Base-by-base conservation (phyloP, 75 land plant species). In the Cryptomeria japonica region DNA sequence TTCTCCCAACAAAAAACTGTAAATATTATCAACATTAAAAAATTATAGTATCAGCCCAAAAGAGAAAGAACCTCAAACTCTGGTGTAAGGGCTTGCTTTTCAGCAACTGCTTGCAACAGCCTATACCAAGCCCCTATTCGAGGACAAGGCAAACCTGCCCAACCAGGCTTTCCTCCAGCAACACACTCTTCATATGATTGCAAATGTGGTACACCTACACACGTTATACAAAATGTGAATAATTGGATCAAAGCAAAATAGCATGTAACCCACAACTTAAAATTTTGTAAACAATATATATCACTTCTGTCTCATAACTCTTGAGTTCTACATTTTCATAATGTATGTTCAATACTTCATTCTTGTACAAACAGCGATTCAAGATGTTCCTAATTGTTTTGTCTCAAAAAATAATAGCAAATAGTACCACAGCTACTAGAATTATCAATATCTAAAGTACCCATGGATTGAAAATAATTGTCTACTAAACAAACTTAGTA, bases 61-160 rank as follows among this genome's bases (percentile, higher is more conserved):
- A 79, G 46, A 79, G 3, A 61, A n/a, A 39, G 13, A 78, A 95
- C 97, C 97, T 97, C 99, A 91, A 97, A 97, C 75, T 97, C 99
- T 16, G 99, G 99, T 61, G 92, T 75, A 14, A 97, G 88, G 39
- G 89, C 87, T 56, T 92, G 90, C 42, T 89, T 87, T 6, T 87
- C 87, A 3, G 99, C 99, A 84, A 95, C 92, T 47, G 78, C 88
- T 87, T 94, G 95, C 87, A 97, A 85, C 8, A 91, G 91, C 82
- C 92, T 86, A 25, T 95, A 85, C 97, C 99, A 97, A 2, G 97
- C 94, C 1, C 97, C 99, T n/a, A 97, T 94, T 42, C 99, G 85
- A 32, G 97, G 96, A 83, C 88, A 85, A 1, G 99, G 97, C 0
- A 89, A 91, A 15, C 93, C 93, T 1, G 97, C 99, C 93, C 97